These are phyloP conservation scores for Ramaria rubella DNA, from an alignment of 768 basidiomycete species.

Conservation along the genomic window DNA sequence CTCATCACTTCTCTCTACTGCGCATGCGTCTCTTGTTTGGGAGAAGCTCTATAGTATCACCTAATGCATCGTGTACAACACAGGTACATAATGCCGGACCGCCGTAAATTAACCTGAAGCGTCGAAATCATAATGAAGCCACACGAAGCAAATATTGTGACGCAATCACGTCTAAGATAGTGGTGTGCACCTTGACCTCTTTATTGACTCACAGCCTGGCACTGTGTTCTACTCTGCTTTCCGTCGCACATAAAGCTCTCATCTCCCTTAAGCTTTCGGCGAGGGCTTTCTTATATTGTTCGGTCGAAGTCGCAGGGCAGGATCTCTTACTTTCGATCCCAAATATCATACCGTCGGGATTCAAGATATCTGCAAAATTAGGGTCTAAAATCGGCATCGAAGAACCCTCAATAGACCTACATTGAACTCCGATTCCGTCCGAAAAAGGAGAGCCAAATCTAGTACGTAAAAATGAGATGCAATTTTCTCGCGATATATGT, in stretches of 20 bases:
- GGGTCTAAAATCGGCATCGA: background rate
- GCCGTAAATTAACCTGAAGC: background rate
- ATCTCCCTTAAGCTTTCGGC: slow-evolving; percentile 62
- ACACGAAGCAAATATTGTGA: background rate
- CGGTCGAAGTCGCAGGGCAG: slow-evolving; percentile 62
- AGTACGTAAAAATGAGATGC: background rate
- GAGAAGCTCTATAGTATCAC: background rate
- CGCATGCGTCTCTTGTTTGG: background rate
- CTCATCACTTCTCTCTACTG: background rate
- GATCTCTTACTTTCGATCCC: slow-evolving; percentile 89
- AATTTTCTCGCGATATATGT: background rate
- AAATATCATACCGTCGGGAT: slow-evolving; percentile 75
- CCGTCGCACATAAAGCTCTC: slow-evolving; percentile 43
- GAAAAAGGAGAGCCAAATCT: slow-evolving; percentile 76
- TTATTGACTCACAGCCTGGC: background rate
- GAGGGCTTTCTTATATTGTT: slow-evolving; percentile 55
- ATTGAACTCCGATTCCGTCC: slow-evolving; percentile 93
- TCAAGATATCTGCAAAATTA: slow-evolving; percentile 61
- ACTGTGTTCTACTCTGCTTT: background rate
- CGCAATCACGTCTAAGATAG: background rate
- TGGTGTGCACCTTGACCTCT: background rate
- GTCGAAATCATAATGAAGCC: background rate
- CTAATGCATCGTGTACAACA: background rate
- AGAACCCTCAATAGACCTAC: slow-evolving; percentile 39
- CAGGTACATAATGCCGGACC: background rate